Percentiles rank a stretch among this genome's conserved stretches.
These are phyloP conservation scores for Coemansia sp. DNA, from an alignment of 192 early-diverging fungal genomes.

Conservation along the genomic window DNA sequence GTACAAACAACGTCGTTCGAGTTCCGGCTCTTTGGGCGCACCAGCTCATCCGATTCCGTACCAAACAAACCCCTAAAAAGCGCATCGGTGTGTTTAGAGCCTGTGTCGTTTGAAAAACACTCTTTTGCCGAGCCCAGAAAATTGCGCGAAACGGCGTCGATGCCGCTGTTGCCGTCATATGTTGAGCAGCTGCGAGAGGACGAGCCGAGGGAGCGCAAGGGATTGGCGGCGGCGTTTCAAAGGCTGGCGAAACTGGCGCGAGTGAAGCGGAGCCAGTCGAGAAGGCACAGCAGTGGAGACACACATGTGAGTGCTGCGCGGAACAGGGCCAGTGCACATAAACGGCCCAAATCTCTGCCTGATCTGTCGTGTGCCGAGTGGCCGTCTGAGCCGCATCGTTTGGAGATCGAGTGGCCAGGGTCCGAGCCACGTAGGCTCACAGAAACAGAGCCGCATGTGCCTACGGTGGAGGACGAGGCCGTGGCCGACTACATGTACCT, in stretches of 20 bases:
- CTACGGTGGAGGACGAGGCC: neutral
- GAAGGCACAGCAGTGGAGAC: constrained; percentile 1
- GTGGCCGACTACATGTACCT: constrained; percentile 34
- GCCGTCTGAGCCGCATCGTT: too few species aligned
- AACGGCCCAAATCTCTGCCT: constrained; percentile 3
- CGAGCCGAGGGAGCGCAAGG: neutral
- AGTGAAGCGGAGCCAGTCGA: neutral
- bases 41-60: neutral
- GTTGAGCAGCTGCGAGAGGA: constrained; percentile 1
- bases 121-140: neutral
- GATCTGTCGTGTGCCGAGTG: neutral
- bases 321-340: neutral
- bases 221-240: neutral
- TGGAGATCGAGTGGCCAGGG: too few species aligned
- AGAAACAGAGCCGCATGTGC: too few species aligned
- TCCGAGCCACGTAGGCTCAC: too few species aligned
- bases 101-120: too few species aligned
- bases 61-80: constrained; percentile 9
- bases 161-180: constrained; percentile 1
- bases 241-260: neutral
- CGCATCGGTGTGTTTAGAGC: constrained; percentile 11
- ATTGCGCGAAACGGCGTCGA: neutral
- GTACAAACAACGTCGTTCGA: constrained; percentile 19
- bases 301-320: neutral
- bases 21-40: constrained; percentile 11